These are phyloP conservation scores for Solanum appendiculatum DNA, from an alignment of 257 asterid genomes.

Conservation along the genomic window DNA sequence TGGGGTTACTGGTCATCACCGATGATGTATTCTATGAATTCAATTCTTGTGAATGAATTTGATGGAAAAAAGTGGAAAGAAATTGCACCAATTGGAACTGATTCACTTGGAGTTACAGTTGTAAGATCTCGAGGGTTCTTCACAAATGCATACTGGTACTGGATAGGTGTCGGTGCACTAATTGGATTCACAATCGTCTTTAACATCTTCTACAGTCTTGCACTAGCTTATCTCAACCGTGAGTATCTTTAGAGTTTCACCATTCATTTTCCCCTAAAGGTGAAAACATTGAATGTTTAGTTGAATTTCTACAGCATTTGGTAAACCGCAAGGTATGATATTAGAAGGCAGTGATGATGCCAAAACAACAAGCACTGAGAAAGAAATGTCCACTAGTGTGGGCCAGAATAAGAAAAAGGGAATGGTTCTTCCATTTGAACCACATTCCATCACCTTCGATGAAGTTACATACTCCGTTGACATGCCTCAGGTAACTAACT, in stretches of 20 bases:
- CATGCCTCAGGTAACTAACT: constrained; percentile 43
- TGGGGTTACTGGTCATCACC: neutral
- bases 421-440: constrained; percentile 46
- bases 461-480: constrained; percentile 46
- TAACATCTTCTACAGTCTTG: constrained; percentile 23
- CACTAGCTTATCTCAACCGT: constrained; percentile 37
- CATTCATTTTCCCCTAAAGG: neutral
- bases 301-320: neutral
- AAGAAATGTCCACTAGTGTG: neutral
- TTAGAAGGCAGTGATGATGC: neutral
- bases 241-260: constrained; percentile 8
- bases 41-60: neutral
- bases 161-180: constrained; percentile 48
- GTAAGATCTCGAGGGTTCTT: constrained; percentile 36
- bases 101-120: constrained; percentile 24
- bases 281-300: neutral
- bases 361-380: neutral
- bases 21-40: neutral
- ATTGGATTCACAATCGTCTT: constrained; percentile 25
- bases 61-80: neutral
- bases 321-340: neutral
- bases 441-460: constrained; percentile 39
- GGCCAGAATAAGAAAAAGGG: constrained; percentile 13
- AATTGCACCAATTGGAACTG: constrained; percentile 16
- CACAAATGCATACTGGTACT: constrained; percentile 50